Percentiles rank a stretch among this genome's conserved stretches.
phyloP scores from a whole-genome alignment of 2,329 filamentous ascomycete genomes.

The Ophiostoma australiae region DNA sequence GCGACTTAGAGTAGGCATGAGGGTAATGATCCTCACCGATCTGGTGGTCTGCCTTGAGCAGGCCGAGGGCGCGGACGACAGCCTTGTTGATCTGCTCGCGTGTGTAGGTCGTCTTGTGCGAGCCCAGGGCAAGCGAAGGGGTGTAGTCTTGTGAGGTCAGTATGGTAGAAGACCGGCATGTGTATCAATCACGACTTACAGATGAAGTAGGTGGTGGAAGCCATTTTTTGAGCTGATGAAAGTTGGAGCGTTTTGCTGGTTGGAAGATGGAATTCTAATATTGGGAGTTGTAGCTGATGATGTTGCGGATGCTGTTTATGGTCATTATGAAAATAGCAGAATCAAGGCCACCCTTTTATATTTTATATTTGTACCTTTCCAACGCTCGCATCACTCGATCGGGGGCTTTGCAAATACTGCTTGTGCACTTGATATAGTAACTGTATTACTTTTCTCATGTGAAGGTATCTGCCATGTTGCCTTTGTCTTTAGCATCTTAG shows the following conservation, averaged over 20 bases:
- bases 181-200: slow-evolving; percentile 4
- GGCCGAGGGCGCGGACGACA: slow-evolving; percentile 20
- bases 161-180: neutral
- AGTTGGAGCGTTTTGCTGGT: neutral
- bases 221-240: slow-evolving; percentile 14
- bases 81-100: slow-evolving; percentile 23
- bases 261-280: neutral
- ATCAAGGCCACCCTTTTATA: neutral
- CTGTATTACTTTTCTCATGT: neutral
- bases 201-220: slow-evolving; percentile 15
- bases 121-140: slow-evolving; percentile 22
- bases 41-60: slow-evolving; percentile 24
- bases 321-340: neutral
- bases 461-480: neutral
- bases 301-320: neutral
- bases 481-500: neutral
- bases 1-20: slow-evolving; percentile 20
- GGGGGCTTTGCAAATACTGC: neutral
- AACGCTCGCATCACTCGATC: neutral
- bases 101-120: slow-evolving; percentile 19
- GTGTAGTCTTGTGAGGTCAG: slow-evolving; percentile 23
- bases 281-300: neutral
- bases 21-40: slow-evolving; percentile 24
- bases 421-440: neutral
- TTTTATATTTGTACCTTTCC: neutral